Evolutionary conservation across 2,329 filamentous ascomycete species (phyloP), one percentile per base, ranked within the genome.

Genomic region (Colletotrichum liriopes): DNA sequence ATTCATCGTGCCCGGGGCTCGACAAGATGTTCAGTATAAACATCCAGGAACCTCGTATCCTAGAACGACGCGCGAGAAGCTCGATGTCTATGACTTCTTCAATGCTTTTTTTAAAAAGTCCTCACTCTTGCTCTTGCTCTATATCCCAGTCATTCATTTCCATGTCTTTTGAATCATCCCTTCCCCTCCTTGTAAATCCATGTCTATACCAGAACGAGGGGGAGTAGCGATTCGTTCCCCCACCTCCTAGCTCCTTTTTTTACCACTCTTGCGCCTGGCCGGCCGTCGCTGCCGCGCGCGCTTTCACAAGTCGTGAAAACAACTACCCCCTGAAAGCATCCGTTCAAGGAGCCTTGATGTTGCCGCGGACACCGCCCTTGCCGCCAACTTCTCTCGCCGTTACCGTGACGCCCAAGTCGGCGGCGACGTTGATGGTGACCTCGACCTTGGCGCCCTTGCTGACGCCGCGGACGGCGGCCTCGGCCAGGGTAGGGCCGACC

Each of bases 371-470:
- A 76, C 94, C 95, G 54, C 93, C 93, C 87, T 97, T 96, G 72
- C 91, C 93, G 75, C 96, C 95, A 60, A 98, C 92, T 82, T 97
- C 95, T 75, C 96, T 89, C 68, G 93, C 92, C 52, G 95, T 93
- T 76, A 98, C 88, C 61, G 93, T 94, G 74, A 98, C 89, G 75
- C 88, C 88, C 68, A 98, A 86, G 81, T 98, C 95, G 35, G 90
- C 92, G 67, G 89, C 90, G 75, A 98, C 93, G 82, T 96, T 97
- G 79, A 98, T 90, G 81, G 94, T 97, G 66, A 98, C 92, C 87
- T 99, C 96, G 76, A 99, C 91, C 87, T 98, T 98, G 78, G 90
- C 90, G 71, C 91, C 93, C 86, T 96, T 95, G 91, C 96, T 96
- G 77, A 97, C 90, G 72, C 88, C 94, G 82, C 90, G 93, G 81